phyloP scores from a whole-genome alignment of 2,329 filamentous ascomycete genomes.

The Colletotrichum trifolii region DNA sequence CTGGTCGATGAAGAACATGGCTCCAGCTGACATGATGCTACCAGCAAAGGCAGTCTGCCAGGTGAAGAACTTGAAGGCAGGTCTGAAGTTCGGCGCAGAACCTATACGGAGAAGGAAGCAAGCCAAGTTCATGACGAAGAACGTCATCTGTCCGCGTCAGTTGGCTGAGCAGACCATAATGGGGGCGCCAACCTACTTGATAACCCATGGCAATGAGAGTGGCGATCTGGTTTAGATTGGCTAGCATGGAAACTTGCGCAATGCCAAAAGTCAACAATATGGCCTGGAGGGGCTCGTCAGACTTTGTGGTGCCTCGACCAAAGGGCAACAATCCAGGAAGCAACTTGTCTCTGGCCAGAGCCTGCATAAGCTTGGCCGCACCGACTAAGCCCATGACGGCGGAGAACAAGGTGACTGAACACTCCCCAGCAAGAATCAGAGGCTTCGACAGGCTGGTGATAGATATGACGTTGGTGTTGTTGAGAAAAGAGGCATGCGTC shows the following conservation, averaged over 20 bases:
- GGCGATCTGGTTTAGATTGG: constrained; percentile 88
- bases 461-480: constrained; percentile 83
- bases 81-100: constrained; percentile 88
- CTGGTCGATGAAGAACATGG: constrained; percentile 92
- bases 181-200: constrained; percentile 60
- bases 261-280: constrained; percentile 81
- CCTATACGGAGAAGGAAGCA: constrained; percentile 89
- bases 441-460: constrained; percentile 80
- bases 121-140: constrained; percentile 87
- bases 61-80: constrained; percentile 89
- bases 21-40: constrained; percentile 78
- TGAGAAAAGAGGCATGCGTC: constrained; percentile 78
- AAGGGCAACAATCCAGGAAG: constrained; percentile 82
- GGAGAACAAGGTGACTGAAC: constrained; percentile 86
- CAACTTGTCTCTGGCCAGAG: constrained; percentile 81
- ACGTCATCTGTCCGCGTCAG: constrained; percentile 74
- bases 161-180: neutral
- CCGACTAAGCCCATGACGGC: constrained; percentile 89
- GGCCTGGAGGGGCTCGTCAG: constrained; percentile 80
- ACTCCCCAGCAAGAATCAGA: constrained; percentile 82
- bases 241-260: constrained; percentile 82
- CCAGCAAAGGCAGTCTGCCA: constrained; percentile 84
- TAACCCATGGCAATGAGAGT: constrained; percentile 93
- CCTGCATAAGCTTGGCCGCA: constrained; percentile 85
- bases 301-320: constrained; percentile 75